Evolutionary conservation across 2,329 filamentous ascomycete genomes (phyloP), one percentile per base, ranked within the genome.

Genomic region (Aspergillus intermedius): DNA sequence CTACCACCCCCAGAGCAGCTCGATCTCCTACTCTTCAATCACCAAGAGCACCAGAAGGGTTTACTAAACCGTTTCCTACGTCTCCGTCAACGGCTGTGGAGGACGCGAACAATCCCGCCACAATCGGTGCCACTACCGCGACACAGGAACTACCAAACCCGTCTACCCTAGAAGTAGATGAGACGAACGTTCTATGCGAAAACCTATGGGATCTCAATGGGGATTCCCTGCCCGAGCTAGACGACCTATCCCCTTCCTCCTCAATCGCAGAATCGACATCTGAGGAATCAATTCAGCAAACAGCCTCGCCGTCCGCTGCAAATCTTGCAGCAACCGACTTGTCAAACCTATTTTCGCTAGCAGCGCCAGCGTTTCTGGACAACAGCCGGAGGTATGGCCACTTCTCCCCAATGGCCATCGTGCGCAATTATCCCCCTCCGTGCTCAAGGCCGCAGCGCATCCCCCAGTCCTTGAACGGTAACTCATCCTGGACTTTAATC

Each of bases 401-500:
- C 21, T 69, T 68, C 42, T 62, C 63, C 5, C 65, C 66, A 1
- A 62, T 66, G 7, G 35, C 54, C 5, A 63, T 68, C 41, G 61
- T 68, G 19, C 63, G 64, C 22, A 65, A 57, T 25, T 68, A 66
- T 45, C 64, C 61, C 19, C 60, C 64, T 4, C 48, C 51, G 2
- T 52, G 57, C n/a, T 55, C 49, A 22, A 44, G 55, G 17, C 46
- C 52, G n/a, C 47, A 53, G 8, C 62, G 55, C 15, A 62, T 74
- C n/a, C 67, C 64, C 5, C 64, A 59, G 32, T 68, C 61, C 32
- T 55, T 76, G 49, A 69, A 69, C 41, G 37, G 19, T 13, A 76
- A 79, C 42, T 68, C 75, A 15, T 75, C 77, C 3, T 80, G 77
- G 42, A 74, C 78, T 42, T 67, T 84, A 13, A 76, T 83, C 8